Evolutionary conservation across 116 monocot species (phyloP), one percentile per base, ranked within the genome.

Genomic region (Zostera marina): DNA sequence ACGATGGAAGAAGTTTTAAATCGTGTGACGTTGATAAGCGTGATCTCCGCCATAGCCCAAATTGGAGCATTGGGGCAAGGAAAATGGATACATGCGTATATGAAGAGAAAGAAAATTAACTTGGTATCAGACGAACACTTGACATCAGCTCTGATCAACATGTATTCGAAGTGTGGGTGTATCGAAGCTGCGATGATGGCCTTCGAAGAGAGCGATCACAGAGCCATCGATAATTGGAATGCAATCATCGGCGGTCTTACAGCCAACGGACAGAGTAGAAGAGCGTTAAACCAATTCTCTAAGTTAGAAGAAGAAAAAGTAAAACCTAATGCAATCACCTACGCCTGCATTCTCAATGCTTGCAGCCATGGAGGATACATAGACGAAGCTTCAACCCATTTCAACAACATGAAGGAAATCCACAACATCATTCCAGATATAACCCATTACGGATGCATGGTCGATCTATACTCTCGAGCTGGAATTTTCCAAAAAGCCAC

Each of bases 281-380:
- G 52, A 47, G 72, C 79, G 0, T 21, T 77, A 5, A 65, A 76
- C 8, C 66, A 79, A 1, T 82, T 82, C 58, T 44, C 67, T 5
- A 47, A 16, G 43, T 74, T 82, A 82, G 68, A 72, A 44, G 54
- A 39, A 7, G 15, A 47, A 47, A 32, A 47, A 0, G 41, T 74
- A 1, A 11, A 4, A 17, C 87, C 87, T 5, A 77, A 87, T 63
- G 70, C 58, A 42, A 74, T 87, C 22, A 82, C 77, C 20, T 87
- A 79, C 40, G 51, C 73, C 8, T 72, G 76, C 24, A 51, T 82
- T 3, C 49, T 87, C 47, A 81, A 74, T 67, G 82, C 82, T 46
- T 87, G 87, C 15, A 82, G 79, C 59, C 87, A 87, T 56, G 82
- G 79, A 1, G 87, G 87, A 2, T 59, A 82, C 13, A 59, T 82